These are phyloP conservation scores for Podospora fimiseda DNA, from an alignment of 495 filamentous ascomycete genomes.

Conservation along the genomic window DNA sequence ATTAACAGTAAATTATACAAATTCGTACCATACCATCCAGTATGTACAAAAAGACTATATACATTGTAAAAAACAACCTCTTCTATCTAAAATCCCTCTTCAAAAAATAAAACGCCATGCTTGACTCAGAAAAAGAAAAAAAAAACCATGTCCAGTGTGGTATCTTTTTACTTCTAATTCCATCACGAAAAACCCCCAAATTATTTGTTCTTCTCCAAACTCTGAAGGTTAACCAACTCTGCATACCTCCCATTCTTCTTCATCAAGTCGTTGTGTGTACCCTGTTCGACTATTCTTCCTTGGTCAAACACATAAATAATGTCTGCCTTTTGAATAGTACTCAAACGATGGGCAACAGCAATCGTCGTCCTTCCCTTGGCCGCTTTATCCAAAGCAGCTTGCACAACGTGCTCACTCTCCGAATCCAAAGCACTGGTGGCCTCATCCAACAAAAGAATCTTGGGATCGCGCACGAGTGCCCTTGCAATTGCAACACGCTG, in stretches of 20 bases:
- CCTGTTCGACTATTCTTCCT: constrained; percentile 50
- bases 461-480: constrained; percentile 67
- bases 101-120: not conserved
- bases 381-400: constrained; percentile 64
- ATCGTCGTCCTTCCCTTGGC: constrained; percentile 62
- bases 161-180: not conserved
- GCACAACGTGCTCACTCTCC: constrained; percentile 67
- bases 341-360: constrained; percentile 64
- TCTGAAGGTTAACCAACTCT: constrained; percentile 61
- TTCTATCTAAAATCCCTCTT: not conserved
- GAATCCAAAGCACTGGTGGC: constrained; percentile 72
- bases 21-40: not conserved
- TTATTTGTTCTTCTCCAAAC: constrained; percentile 52
- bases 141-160: not conserved
- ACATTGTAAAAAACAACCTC: no score
- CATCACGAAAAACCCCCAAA: not conserved
- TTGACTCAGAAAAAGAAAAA: no score
- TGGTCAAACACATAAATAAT: constrained; percentile 54
- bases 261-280: constrained; percentile 49
- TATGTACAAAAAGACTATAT: not conserved
- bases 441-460: constrained; percentile 73
- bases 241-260: constrained; percentile 47
- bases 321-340: constrained; percentile 55
- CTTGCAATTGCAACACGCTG: constrained; percentile 76
- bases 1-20: no score